Evolutionary conservation across 1,139 yeast genomes (phyloP), one percentile per base, ranked within the genome.

Genomic region (Blastobotrys raffinosifermentans): DNA sequence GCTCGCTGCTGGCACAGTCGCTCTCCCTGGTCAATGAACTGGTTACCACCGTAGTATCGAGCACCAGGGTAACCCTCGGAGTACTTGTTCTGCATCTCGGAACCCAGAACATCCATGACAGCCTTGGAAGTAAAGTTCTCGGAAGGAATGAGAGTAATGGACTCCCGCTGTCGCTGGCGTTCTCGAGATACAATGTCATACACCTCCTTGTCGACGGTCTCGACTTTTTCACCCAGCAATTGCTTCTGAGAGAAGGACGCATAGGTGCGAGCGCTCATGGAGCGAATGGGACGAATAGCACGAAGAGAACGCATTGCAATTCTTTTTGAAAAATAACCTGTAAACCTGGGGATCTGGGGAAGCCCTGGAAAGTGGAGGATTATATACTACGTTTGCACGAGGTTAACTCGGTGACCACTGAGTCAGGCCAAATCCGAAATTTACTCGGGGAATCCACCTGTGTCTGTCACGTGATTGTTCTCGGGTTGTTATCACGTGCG

Each of bases 31-130:
- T 91, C 98, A 55, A 91, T 91, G 68, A 81, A 86, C 68, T 89
- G 87, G 61, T 89, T 89, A 60, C 97, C 97, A 60, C 97, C 97
- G 58, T 89, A 89, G 68, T 89, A 89, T 63, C 97, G 79, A 55
- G 87, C 95, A 46, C 96, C 96, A 32, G 97, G 97, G 65, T 89
- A 89, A 42, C 96, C 96, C 67, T 89, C 97, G n/a, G 96, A 86
- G 67, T 89, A 89, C 72, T 89, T 89, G 74, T 89, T 89, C 61
- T 89, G 84, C 95, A 91, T 86, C 58, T 94, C 96, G 44, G 96
- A 84, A 60, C 97, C 97, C 61, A 91, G 76, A 38, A 94, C 94
- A 64, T 91, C 97, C 66, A 89, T 85, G 31, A 91, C 98, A 26
- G 97, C 82, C 50, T 87, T 84, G 50, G 97, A 84, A 49, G 98